These are phyloP conservation scores for Knoxdaviesia proteae DNA, from an alignment of 2,329 filamentous ascomycete species.

Conservation along the genomic window DNA sequence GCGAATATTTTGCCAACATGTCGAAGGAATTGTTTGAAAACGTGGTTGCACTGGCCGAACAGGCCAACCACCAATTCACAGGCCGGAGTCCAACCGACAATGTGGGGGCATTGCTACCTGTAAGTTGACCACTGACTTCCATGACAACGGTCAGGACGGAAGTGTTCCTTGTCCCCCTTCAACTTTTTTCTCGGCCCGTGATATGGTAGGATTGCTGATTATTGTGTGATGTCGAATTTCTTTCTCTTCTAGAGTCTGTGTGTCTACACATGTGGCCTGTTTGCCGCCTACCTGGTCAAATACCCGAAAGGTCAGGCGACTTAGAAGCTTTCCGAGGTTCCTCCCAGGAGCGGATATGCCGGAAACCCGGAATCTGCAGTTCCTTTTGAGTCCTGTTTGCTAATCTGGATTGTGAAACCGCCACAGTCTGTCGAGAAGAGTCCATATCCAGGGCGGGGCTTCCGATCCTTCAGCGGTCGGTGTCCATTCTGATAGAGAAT, in stretches of 20 bases:
- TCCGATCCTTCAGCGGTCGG: constrained; percentile 23
- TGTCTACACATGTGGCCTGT: constrained; percentile 31
- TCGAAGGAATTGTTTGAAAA: constrained; percentile 26
- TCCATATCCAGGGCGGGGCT: constrained; percentile 18
- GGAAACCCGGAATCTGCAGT: too few relatives aligned
- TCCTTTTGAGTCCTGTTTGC: too few relatives aligned
- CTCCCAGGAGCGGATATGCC: too few relatives aligned
- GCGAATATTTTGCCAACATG: constrained; percentile 12
- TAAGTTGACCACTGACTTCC: constrained; percentile 8
- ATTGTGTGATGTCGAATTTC: background rate
- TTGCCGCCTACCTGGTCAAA: constrained; percentile 29
- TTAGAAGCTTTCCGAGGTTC: too few relatives aligned
- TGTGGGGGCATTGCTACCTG: constrained; percentile 31
- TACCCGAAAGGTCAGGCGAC: constrained; percentile 23
- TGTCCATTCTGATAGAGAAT: constrained; percentile 24
- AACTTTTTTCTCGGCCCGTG: too few relatives aligned
- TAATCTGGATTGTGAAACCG: background rate
- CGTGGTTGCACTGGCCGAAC: constrained; percentile 24
- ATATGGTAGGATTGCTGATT: too few relatives aligned
- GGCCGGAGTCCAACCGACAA: constrained; percentile 23
- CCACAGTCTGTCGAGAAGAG: constrained; percentile 20
- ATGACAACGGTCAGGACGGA: background rate
- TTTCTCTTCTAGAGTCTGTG: constrained; percentile 19
- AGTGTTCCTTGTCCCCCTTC: too few relatives aligned
- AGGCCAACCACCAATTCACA: constrained; percentile 29